phyloP scores from a whole-genome alignment of 2,329 filamentous ascomycete genomes.

The Nothophoma quercina region DNA sequence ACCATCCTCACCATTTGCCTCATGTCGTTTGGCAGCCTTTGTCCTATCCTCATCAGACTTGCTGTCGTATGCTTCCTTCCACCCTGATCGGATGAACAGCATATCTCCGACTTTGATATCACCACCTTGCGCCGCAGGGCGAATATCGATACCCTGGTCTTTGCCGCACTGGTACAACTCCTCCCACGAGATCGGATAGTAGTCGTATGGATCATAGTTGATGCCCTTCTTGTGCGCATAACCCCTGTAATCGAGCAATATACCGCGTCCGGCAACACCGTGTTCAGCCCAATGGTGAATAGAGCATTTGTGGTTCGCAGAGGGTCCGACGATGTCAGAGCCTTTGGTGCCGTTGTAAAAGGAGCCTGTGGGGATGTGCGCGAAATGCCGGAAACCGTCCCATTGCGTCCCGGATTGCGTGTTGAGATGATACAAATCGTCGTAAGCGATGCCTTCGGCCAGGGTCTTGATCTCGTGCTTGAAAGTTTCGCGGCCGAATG shows the following conservation, averaged over 20 bases:
- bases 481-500: slow-evolving; percentile 62
- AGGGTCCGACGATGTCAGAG: slow-evolving; percentile 50
- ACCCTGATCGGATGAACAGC: slow-evolving; percentile 70
- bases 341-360: slow-evolving; percentile 56
- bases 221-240: slow-evolving; percentile 54
- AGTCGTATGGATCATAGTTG: slow-evolving; percentile 52
- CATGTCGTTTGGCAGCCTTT: slow-evolving; percentile 54
- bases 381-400: slow-evolving; percentile 57
- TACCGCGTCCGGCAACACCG: slow-evolving; percentile 54
- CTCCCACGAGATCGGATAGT: slow-evolving; percentile 53
- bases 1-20: slow-evolving; percentile 48
- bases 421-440: slow-evolving; percentile 54
- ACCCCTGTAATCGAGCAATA: slow-evolving; percentile 54
- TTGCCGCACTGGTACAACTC: slow-evolving; percentile 65
- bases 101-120: slow-evolving; percentile 69
- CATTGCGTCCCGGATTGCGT: slow-evolving; percentile 56
- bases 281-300: slow-evolving; percentile 57
- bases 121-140: slow-evolving; percentile 60
- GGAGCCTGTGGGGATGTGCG: slow-evolving; percentile 47
- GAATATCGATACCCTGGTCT: slow-evolving; percentile 69
- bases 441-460: slow-evolving; percentile 47
- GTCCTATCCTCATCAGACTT: slow-evolving; percentile 47
- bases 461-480: slow-evolving; percentile 62
- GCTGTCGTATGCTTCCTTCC: slow-evolving; percentile 64
- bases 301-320: slow-evolving; percentile 53